phyloP scores from a whole-genome alignment of 495 filamentous ascomycete genomes.

The Lindgomyces ingoldianus region DNA sequence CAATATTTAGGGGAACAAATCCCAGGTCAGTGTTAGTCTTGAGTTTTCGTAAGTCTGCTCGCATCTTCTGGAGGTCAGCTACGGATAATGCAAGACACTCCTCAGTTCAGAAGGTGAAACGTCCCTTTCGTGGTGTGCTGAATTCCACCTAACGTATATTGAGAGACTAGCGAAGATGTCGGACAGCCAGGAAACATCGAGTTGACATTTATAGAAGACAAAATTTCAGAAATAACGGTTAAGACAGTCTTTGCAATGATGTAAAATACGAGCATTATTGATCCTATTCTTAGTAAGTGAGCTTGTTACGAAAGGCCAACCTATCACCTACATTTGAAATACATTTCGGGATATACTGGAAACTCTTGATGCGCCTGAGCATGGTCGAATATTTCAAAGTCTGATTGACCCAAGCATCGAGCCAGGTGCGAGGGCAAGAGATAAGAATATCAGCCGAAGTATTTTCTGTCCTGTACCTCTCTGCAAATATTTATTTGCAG shows the following conservation, averaged over 20 bases:
- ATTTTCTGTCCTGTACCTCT: too few relatives aligned
- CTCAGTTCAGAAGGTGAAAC: conserved; percentile 11
- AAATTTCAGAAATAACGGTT: conserved; percentile 23
- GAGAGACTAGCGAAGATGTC: conserved; percentile 23
- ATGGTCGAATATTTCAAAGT: conserved; percentile 5
- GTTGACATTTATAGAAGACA: conserved; percentile 22
- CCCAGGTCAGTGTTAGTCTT: conserved; percentile 16
- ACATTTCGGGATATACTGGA: conserved; percentile 15
- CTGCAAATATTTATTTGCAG: too few relatives aligned
- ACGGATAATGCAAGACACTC: conserved; percentile 11
- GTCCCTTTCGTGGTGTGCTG: conserved; percentile 29
- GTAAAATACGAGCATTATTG: not conserved
- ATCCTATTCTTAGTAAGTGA: conserved; percentile 1
- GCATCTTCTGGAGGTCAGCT: not conserved
- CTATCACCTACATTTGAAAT: conserved; percentile 17
- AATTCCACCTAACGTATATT: conserved; percentile 23
- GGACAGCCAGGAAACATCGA: conserved; percentile 28
- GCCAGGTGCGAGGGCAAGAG: conserved; percentile 5
- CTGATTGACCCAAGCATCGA: conserved; percentile 13
- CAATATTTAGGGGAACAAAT: conserved; percentile 25
- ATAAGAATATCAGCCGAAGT: too few relatives aligned
- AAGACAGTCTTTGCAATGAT: conserved; percentile 11
- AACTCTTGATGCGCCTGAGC: not conserved
- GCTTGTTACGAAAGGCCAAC: conserved; percentile 7
- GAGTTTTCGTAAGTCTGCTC: conserved; percentile 13